Base-by-base conservation (phyloP, 108 stramenopile species). In the Seminavis robusta region DNA sequence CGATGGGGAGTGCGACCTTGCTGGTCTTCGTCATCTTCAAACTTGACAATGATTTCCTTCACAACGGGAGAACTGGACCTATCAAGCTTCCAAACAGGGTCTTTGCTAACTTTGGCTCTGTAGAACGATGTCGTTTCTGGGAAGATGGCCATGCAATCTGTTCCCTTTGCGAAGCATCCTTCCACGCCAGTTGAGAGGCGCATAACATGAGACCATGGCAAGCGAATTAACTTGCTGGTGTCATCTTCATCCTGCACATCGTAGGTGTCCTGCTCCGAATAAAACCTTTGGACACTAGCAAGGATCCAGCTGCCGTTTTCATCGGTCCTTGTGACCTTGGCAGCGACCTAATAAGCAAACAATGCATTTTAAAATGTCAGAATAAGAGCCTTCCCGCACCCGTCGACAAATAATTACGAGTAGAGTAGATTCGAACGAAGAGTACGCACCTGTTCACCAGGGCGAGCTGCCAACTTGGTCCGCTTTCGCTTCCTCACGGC, bases 81-180 rank as follows among this genome's bases (percentile, higher is more conserved):
- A 43, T 71, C 69, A 28, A 81, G 30, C 46, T 89, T 86, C 90
- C 92, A 93, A 11, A 81, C 70, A 15, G 96, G 96, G 16, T 65
- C 38, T 65, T 95, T 97, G 50, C 72, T 70, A 5, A 98, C 85
- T 23, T 84, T 83, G 40, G 95, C 90, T 31, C 90, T 74, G 70
- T 98, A 98, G 57, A 98, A 98, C 13, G 77, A 81, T 13, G 96
- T 97, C 1, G 96, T 98, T 73, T 97, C 96, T 1, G 98, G 98
- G 66, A 98, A 98, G 44, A 98, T 97, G n/a, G 98, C 98, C 90
- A 97, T 93, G 52, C 94, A 94, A 33, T 77, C 69, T 5, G 86
- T 85, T 4, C 90, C 88, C 69, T 94, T 95, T 4, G 74, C 65
- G 61, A 94, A 91, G 51, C 86, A 84, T 0, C 84, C 85, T 64